These are phyloP conservation scores for Steccherinum ochraceum DNA, from an alignment of 768 basidiomycete genomes.

Conservation along the genomic window DNA sequence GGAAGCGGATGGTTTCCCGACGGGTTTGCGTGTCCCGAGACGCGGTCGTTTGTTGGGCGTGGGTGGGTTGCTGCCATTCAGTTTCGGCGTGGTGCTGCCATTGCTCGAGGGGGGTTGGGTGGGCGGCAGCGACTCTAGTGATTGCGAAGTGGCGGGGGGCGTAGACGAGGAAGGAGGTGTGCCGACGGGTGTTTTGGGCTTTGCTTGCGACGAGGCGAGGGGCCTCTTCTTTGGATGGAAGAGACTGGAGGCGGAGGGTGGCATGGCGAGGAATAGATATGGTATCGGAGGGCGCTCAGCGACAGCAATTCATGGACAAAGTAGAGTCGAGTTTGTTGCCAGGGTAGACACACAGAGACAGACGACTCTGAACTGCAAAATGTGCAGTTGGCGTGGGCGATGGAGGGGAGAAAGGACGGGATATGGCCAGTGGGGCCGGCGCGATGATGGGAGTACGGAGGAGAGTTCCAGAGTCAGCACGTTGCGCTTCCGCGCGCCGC, in stretches of 20 bases:
- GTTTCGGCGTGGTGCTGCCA: not conserved
- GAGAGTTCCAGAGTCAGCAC: not conserved
- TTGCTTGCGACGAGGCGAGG: not conserved
- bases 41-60: constrained; percentile 5
- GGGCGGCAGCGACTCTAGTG: not conserved
- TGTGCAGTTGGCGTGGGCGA: not conserved
- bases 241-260: constrained; percentile 4
- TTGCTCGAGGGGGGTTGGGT: not conserved
- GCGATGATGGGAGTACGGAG: not conserved
- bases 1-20: too few species aligned
- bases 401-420: not conserved
- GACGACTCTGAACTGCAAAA: not conserved
- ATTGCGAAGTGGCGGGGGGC: constrained; percentile 1
- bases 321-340: not conserved
- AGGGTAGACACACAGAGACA: too few species aligned
- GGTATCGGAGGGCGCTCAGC: not conserved
- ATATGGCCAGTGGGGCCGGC: not conserved
- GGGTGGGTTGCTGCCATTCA: not conserved
- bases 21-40: constrained; percentile 28
- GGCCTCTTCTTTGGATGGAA: constrained; percentile 11
- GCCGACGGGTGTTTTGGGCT: not conserved
- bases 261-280: not conserved
- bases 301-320: not conserved
- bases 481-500: not conserved
- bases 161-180: constrained; percentile 1